Evolutionary conservation across 306 rosid genomes (phyloP).

Genomic region (Cajanus cajan): DNA sequence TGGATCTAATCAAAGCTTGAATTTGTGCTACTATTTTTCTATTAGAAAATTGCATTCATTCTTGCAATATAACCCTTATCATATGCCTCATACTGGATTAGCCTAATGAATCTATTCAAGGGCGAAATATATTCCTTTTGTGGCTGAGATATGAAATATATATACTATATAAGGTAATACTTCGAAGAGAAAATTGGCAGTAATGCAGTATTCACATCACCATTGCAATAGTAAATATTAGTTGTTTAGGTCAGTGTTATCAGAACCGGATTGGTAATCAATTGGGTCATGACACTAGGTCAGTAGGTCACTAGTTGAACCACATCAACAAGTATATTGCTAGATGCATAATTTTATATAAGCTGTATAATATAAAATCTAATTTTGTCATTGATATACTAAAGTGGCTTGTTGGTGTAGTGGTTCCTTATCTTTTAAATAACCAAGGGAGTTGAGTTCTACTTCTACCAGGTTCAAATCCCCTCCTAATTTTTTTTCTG

Average conservation of each 20-base stretch:
- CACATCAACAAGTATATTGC: no score
- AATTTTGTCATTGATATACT: no score
- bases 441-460: no score
- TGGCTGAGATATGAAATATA: not conserved
- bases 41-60: not conserved
- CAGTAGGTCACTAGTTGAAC: no score
- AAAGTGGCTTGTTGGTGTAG: no score
- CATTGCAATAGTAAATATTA: not conserved
- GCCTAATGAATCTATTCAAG: not conserved
- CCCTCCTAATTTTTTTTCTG: no score
- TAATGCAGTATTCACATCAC: not conserved
- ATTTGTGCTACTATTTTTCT: slow-evolving; percentile 9
- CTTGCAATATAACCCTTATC: not conserved
- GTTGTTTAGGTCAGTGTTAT: not conserved
- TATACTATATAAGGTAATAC: not conserved
- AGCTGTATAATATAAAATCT: no score
- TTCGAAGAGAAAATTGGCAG: not conserved
- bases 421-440: no score
- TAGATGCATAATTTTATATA: no score
- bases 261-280: no score
- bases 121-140: not conserved
- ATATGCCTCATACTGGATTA: slow-evolving; percentile 1
- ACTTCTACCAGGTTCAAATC: no score
- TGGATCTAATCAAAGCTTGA: not conserved
- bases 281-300: no score